Evolutionary conservation across 176 grass and related monocot species (phyloP).

Genomic region (Pharus latifolius): DNA sequence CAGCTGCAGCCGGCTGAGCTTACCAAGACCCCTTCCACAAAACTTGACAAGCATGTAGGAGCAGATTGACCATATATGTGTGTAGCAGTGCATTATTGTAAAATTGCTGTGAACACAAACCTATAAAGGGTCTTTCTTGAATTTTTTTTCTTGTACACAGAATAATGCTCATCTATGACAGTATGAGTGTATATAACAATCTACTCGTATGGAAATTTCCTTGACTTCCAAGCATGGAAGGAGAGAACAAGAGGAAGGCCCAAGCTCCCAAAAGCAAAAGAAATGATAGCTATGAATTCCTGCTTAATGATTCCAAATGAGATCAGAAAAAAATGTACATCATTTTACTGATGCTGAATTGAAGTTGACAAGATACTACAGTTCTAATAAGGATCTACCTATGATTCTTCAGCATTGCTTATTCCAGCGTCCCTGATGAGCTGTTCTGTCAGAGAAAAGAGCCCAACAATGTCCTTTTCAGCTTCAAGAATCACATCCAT

Average conservation of each 20-base stretch:
- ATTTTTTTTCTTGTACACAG: too few relatives aligned
- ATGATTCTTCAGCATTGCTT: background rate
- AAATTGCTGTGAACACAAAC: too few relatives aligned
- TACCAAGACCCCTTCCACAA: too few relatives aligned
- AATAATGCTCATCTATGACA: too few relatives aligned
- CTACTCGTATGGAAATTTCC: background rate
- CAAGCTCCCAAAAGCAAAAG: background rate
- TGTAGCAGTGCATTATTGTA: too few relatives aligned
- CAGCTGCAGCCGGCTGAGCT: too few relatives aligned
- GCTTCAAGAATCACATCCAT: slow-evolving; percentile 27
- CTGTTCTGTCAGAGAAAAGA: slow-evolving; percentile 50
- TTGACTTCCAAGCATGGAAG: background rate
- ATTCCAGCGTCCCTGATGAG: slow-evolving; percentile 19
- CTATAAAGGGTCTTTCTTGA: too few relatives aligned
- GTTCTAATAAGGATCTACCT: background rate
- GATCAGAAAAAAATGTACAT: background rate
- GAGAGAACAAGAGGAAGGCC: background rate
- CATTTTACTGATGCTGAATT: background rate
- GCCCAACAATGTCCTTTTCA: slow-evolving; percentile 32
- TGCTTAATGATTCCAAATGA: background rate
- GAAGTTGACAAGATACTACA: background rate
- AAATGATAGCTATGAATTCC: background rate
- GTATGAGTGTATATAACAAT: background rate
- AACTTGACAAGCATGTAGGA: too few relatives aligned
- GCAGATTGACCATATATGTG: too few relatives aligned